Evolutionary conservation across 2,329 filamentous ascomycete genomes (phyloP).

Genomic region (Fusarium robinianum): DNA sequence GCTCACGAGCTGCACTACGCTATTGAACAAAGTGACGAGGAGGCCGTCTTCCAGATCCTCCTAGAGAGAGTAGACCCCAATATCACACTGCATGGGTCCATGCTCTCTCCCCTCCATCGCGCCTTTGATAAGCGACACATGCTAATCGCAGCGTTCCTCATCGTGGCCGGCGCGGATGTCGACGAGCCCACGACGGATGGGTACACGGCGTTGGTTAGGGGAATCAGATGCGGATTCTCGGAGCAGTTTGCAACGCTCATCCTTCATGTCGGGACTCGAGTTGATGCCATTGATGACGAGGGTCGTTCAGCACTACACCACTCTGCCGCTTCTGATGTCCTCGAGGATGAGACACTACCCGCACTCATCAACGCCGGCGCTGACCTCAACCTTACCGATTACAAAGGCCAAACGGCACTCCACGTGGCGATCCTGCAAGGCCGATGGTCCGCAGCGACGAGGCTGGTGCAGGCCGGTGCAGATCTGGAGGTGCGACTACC

Average conservation of each 20-base stretch:
- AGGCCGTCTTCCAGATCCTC: conserved; percentile 33
- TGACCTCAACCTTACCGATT: conserved; percentile 31
- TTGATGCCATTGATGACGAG: conserved; percentile 34
- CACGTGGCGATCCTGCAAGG: conserved; percentile 32
- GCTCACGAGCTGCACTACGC: conserved; percentile 33
- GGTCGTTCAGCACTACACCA: conserved; percentile 34
- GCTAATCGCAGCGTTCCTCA: conserved; percentile 36
- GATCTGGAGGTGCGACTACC: conserved; percentile 33
- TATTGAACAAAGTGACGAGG: conserved; percentile 33
- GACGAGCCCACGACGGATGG: conserved; percentile 36
- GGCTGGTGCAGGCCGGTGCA: conserved; percentile 34
- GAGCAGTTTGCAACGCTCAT: conserved; percentile 36
- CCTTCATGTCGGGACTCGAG: conserved; percentile 30
- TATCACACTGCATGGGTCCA: conserved; percentile 33
- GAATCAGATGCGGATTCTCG: conserved; percentile 37
- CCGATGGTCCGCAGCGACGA: conserved; percentile 32
- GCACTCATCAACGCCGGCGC: conserved; percentile 33
- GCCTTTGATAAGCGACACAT: conserved; percentile 35
- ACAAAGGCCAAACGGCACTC: conserved; percentile 34
- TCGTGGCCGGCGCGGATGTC: conserved; percentile 35
- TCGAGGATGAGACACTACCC: conserved; percentile 35
- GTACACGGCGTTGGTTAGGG: conserved; percentile 35
- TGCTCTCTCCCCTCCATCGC: conserved; percentile 36
- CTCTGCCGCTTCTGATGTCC: conserved; percentile 35
- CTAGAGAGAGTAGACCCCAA: conserved; percentile 35